Evolutionary conservation across 176 grass and related monocot species (phyloP).

Genomic region (Sorghum bicolor): DNA sequence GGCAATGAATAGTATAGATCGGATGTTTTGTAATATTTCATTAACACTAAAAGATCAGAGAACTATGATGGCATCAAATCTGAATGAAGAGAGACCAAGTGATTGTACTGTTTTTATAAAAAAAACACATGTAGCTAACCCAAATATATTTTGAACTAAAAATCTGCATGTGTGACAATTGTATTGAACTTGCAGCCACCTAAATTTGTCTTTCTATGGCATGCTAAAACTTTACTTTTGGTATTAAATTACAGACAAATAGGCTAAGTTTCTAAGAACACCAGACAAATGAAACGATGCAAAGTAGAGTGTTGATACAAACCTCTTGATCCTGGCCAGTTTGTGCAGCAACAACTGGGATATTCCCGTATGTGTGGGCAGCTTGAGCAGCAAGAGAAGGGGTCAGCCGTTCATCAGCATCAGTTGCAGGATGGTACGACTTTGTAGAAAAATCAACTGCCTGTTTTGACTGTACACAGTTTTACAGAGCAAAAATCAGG

Average conservation of each 20-base stretch:
- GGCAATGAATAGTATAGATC: background rate
- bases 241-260: background rate
- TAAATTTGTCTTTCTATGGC: background rate
- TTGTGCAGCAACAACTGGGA: slow-evolving; percentile 55
- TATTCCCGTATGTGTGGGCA: slow-evolving; percentile 61
- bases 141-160: background rate
- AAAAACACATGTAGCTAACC: background rate
- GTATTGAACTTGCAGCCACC: background rate
- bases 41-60: background rate
- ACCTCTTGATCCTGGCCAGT: slow-evolving; percentile 78
- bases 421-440: slow-evolving; percentile 49
- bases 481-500: background rate
- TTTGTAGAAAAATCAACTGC: slow-evolving; percentile 49
- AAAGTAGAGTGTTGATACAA: slow-evolving; percentile 24
- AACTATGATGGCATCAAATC: background rate
- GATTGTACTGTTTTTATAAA: background rate
- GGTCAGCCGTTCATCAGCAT: slow-evolving; percentile 60
- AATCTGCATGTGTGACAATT: background rate
- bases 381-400: slow-evolving; percentile 54
- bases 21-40: background rate
- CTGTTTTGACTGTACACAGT: slow-evolving; percentile 55
- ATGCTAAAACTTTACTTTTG: background rate
- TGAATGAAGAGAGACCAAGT: background rate
- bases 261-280: background rate
- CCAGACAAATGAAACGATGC: background rate